These are phyloP conservation scores for Schrenkiella parvula DNA, from an alignment of 345 rosid species.

Conservation along the genomic window DNA sequence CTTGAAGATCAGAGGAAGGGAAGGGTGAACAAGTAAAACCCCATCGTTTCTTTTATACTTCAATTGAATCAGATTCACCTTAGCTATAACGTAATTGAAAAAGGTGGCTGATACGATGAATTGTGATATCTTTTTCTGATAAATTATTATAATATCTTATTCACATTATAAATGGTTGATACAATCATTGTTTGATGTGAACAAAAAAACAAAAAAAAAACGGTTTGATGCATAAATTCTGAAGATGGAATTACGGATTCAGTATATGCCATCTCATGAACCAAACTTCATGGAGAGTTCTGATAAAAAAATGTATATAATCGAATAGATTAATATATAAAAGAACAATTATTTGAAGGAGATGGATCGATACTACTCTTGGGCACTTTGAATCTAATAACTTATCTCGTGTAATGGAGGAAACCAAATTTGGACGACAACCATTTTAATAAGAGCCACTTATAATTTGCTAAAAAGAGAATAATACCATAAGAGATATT, in stretches of 20 bases:
- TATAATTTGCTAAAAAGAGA: conserved; percentile 20
- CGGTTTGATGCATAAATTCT: neutral
- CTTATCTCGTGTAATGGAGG: conserved; percentile 23
- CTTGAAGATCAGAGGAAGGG: neutral
- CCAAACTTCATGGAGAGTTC: neutral
- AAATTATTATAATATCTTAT: neutral
- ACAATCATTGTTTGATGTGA: neutral
- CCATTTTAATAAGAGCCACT: conserved; percentile 17
- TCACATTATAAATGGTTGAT: neutral
- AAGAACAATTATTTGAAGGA: neutral
- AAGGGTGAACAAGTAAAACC: conserved; percentile 4
- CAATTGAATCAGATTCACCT: conserved; percentile 20
- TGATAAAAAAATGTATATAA: neutral
- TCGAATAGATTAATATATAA: neutral
- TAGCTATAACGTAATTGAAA: neutral
- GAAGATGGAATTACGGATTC: neutral
- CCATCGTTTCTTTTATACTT: neutral
- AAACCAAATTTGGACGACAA: conserved; percentile 20
- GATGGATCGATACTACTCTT: conserved; percentile 8
- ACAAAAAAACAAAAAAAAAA: neutral
- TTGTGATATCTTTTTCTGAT: neutral
- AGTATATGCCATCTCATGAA: neutral
- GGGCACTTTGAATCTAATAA: conserved; percentile 4
- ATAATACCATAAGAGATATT: conserved; percentile 17
- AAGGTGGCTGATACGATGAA: neutral